A percentile compares a stretch with the other conserved stretches of the same genome.
Evolutionary conservation across 1,284 basidiomycete species (phyloP).

Genomic region (Stereum hirsutum): DNA sequence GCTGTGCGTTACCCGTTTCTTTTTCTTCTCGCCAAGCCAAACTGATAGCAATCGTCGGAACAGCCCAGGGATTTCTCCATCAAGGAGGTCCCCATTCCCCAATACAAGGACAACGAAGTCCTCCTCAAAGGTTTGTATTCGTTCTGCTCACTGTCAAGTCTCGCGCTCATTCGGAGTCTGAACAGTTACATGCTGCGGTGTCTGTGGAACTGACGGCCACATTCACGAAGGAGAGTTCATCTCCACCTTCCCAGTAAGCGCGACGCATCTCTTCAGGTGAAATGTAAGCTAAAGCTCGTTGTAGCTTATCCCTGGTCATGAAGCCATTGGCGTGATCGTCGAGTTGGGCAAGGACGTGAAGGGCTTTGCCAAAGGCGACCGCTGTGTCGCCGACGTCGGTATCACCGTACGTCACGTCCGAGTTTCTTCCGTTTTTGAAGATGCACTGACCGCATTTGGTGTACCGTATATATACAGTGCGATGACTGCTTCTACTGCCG

Average conservation of each 20-base stretch:
- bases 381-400: conserved; percentile 69
- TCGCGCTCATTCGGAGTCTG: neutral
- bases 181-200: conserved; percentile 17
- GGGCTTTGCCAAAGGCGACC: conserved; percentile 64
- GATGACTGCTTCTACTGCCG: conserved; percentile 79
- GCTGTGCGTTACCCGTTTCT: conserved; percentile 1
- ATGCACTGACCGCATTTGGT: neutral
- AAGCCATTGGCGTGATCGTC: conserved; percentile 64
- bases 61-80: conserved; percentile 26
- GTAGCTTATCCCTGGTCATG: conserved; percentile 72
- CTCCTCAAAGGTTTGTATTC: conserved; percentile 37
- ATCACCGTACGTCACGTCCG: conserved; percentile 36
- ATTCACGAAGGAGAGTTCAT: conserved; percentile 58
- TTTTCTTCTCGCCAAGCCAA: neutral
- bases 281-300: neutral
- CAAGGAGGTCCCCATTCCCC: conserved; percentile 31
- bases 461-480: conserved; percentile 36
- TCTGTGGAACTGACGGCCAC: conserved; percentile 49
- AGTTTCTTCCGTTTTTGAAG: neutral
- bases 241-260: conserved; percentile 38
- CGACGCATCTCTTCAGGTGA: neutral
- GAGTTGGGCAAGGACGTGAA: conserved; percentile 65
- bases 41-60: neutral
- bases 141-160: neutral
- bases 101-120: conserved; percentile 40